Conservation (phyloP, 768 basidiomycete genomes). For the Lactarius trivialis region DNA sequence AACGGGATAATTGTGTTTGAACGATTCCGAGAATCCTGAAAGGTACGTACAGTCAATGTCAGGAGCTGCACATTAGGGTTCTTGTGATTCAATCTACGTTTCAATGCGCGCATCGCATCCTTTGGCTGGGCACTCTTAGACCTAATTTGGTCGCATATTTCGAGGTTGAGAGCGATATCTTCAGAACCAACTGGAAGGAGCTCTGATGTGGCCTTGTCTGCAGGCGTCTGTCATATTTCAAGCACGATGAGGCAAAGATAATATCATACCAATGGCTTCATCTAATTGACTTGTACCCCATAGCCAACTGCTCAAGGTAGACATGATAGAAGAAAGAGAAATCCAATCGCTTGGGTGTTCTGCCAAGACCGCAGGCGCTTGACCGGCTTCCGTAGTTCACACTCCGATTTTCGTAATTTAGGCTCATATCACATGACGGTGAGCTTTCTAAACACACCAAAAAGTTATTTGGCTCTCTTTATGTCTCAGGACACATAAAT, state of each 20-base stretch:
- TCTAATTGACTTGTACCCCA: constrained; percentile 23
- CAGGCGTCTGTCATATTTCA: neutral
- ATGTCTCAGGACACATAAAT: neutral
- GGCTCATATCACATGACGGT: no score
- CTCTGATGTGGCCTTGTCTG: constrained; percentile 94
- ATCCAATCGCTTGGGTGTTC: neutral
- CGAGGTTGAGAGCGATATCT: constrained; percentile 89
- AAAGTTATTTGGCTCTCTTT: neutral
- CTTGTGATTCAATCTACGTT: constrained; percentile 82
- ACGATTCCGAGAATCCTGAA: neutral
- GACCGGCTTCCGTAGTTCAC: constrained; percentile 2
- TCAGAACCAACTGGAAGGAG: constrained; percentile 74
- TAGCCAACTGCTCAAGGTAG: constrained; percentile 21
- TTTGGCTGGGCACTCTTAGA: constrained; percentile 82
- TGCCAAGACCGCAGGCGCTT: neutral
- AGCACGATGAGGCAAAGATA: neutral
- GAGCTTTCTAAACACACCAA: no score
- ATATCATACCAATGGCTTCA: constrained; percentile 21
- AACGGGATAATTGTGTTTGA: constrained; percentile 7
- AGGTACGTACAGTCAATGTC: constrained; percentile 67
- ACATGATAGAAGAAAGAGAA: constrained; percentile 14
- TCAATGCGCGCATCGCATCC: constrained; percentile 83
- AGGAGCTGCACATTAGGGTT: constrained; percentile 94
- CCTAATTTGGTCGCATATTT: constrained; percentile 95
- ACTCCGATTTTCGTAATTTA: constrained; percentile 3